Conservation (phyloP, 495 filamentous ascomycete species). For the Podospora pseudoanserina region DNA sequence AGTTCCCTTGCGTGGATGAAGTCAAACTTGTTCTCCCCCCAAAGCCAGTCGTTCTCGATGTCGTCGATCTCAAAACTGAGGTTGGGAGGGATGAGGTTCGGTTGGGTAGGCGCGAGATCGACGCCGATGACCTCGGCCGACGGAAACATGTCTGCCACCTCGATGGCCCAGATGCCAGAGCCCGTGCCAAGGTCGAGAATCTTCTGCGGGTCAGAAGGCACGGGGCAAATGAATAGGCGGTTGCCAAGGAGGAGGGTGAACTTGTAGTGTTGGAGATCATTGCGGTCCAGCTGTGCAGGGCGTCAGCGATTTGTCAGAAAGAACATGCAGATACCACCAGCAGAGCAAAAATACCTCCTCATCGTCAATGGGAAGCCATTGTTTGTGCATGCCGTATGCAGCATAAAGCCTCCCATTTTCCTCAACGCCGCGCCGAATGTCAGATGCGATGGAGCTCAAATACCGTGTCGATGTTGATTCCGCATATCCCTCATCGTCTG, state of each 20-base stretch:
- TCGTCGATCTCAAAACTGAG: constrained; percentile 50
- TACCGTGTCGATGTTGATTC: constrained; percentile 15
- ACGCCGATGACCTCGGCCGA: constrained; percentile 28
- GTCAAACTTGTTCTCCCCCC: constrained; percentile 41
- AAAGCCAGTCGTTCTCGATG: constrained; percentile 50
- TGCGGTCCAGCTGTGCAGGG: constrained; percentile 16
- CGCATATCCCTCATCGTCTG: constrained; percentile 15
- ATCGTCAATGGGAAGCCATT: constrained; percentile 18
- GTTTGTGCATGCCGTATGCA: constrained; percentile 17
- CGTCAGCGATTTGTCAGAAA: neutral
- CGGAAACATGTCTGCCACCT: constrained; percentile 57
- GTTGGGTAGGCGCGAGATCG: constrained; percentile 23
- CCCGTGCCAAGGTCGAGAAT: constrained; percentile 49
- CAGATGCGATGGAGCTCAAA: constrained; percentile 20
- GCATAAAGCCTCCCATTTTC: constrained; percentile 18
- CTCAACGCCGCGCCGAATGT: constrained; percentile 14
- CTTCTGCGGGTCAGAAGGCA: constrained; percentile 42
- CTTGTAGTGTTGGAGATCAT: constrained; percentile 27
- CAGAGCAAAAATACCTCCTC: constrained; percentile 1
- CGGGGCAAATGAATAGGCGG: constrained; percentile 53
- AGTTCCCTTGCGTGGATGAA: constrained; percentile 49
- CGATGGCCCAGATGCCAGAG: constrained; percentile 46
- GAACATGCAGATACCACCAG: neutral
- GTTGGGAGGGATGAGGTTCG: constrained; percentile 42
- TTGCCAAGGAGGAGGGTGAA: constrained; percentile 47